phyloP scores from a whole-genome alignment of 169 alveolate species.

The Cardiosporidium cionae region DNA sequence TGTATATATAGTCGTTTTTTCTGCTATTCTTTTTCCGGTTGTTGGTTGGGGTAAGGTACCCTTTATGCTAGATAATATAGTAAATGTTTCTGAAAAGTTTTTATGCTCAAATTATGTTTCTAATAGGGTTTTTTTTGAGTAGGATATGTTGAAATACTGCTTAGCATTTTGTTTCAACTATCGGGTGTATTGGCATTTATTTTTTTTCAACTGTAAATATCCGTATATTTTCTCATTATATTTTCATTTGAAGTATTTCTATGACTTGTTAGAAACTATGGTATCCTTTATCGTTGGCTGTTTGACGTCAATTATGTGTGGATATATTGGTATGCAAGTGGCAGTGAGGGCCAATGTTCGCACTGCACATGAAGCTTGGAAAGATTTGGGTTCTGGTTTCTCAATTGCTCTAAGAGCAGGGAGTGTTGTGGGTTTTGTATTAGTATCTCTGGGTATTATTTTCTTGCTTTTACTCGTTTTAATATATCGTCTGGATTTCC shows the following conservation, averaged over 20 bases:
- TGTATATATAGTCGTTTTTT: conserved; percentile 62
- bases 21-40: conserved; percentile 40
- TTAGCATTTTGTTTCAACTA: too few relatives aligned
- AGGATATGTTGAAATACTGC: too few relatives aligned
- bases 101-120: too few relatives aligned
- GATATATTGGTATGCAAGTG: conserved; percentile 76
- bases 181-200: too few relatives aligned
- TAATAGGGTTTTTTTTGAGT: too few relatives aligned
- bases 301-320: conserved; percentile 72
- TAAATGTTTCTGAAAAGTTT: too few relatives aligned
- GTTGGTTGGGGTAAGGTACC: conserved; percentile 12
- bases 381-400: conserved; percentile 53
- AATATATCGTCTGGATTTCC: conserved; percentile 26
- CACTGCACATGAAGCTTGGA: conserved; percentile 66
- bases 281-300: conserved; percentile 74
- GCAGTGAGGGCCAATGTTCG: conserved; percentile 73
- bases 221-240: too few relatives aligned
- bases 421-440: conserved; percentile 72
- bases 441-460: conserved; percentile 65
- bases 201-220: too few relatives aligned
- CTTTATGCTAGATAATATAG: too few relatives aligned
- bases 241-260: too few relatives aligned
- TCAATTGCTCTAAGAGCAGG: conserved; percentile 73
- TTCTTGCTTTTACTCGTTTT: conserved; percentile 45
- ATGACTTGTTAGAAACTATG: conserved; percentile 47